Percentiles rank a stretch among this genome's conserved stretches.
phyloP scores from a whole-genome alignment of 2,329 filamentous ascomycete species.

The Penicillium sp. region DNA sequence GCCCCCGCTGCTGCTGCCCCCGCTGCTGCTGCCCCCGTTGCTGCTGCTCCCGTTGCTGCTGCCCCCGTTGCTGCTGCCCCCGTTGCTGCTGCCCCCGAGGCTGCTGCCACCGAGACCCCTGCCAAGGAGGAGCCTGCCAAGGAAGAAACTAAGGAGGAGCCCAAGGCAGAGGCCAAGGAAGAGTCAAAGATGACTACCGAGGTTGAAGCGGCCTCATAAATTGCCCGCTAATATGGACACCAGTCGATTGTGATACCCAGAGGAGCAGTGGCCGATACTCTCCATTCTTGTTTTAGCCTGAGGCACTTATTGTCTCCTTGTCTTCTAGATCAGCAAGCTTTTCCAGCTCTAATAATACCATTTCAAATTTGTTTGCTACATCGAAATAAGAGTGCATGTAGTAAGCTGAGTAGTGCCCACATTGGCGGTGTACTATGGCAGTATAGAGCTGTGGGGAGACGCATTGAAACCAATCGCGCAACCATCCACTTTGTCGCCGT shows the following conservation, averaged over 20 bases:
- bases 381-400: background rate
- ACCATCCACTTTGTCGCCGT: background rate
- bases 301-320: constrained; percentile 2
- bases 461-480: constrained; percentile 13
- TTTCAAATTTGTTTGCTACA: background rate
- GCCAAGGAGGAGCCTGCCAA: constrained; percentile 15
- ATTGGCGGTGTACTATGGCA: background rate
- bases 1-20: too few species aligned
- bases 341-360: background rate
- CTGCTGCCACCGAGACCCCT: constrained; percentile 15
- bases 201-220: constrained; percentile 8
- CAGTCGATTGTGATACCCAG: constrained; percentile 26
- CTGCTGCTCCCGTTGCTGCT: constrained; percentile 12
- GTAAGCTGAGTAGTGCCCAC: too few species aligned
- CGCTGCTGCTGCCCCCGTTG: constrained; percentile 9
- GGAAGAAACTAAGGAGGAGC: constrained; percentile 15
- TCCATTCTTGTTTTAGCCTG: constrained; percentile 15
- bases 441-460: constrained; percentile 14
- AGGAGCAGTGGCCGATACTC: constrained; percentile 16
- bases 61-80: constrained; percentile 9
- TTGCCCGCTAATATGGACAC: constrained; percentile 14
- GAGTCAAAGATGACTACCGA: constrained; percentile 6
- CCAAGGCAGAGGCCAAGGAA: constrained; percentile 9
- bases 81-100: constrained; percentile 14
- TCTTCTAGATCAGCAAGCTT: background rate